Base-by-base conservation (phyloP, 1,139 yeast genomes). In the Taphrina populina region DNA sequence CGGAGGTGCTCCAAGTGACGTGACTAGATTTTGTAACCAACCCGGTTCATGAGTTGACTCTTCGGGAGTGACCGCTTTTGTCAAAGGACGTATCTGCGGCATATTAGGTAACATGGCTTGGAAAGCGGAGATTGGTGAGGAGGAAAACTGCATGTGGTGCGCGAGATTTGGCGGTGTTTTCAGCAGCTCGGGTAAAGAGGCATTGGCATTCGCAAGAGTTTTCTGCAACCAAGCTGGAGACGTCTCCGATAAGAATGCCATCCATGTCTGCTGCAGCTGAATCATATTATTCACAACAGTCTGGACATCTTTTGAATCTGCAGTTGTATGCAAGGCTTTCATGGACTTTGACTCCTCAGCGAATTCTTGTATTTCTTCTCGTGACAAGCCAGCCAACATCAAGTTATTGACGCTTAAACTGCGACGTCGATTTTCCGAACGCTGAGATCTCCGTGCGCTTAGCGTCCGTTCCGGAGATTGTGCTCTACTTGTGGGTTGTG, bases 141-240 rank as follows among this genome's bases (percentile, higher is more conserved):
- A 11, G 4, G 32, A 7, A 17, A 40, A 40, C 6, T 20, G 45
- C 21, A 40, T 40, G 21, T 40, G 45, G 20, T 40, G 32, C 6
- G 45, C 7, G 3, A 40, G 13, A 17, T 24, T 40, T 11, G 45
- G 23, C 8, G 45, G 26, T 15, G 24, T 40, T 23, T 40, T 40
- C 13, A 40, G 45, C 23, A 40, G 34, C 6, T 36, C 52, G 20
- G 39, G 52, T 13, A 46, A 19, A 13, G 45, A 40, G 23, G 45
- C 45, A 27, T 40, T 26, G 4, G 43, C 52, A 26, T 37, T 34
- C 7, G 52, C 39, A 26, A 46, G 13, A 2, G 45, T 40, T 23
- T 46, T 46, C 24, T 46, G 52, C 20, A 46, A 19, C 52, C 52
- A 46, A 13, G 30, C 24, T 1, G 52, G 52, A 7, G 52, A 46